Base-by-base conservation (phyloP, 2,329 filamentous ascomycete species). In the Apiospora phragmitis region DNA sequence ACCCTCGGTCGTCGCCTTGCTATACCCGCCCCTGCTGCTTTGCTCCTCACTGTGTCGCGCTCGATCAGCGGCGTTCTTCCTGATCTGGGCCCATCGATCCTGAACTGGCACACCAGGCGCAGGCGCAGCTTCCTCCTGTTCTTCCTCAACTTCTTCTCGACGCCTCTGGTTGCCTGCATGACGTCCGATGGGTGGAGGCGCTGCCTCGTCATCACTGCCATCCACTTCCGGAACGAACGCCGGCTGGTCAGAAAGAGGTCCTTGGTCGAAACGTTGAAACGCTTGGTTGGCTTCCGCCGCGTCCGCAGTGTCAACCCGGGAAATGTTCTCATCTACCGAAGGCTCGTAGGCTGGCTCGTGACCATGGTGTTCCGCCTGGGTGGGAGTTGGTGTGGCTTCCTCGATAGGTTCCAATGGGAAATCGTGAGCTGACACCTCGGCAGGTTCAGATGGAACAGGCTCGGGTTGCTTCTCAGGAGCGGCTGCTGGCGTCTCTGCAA, bases 21-120 rank as follows among this genome's bases (percentile, higher is more conserved):
- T 88, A 75, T 89, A 85, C 59, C 84, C 88, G 59, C 84, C 88
- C 62, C 86, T 86, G 49, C 86, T 86, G 74, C 84, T 84, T 73
- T 90, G 88, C 76, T 93, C 90, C 75, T 94, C 92, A 69, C 88
- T 90, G 59, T 89, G 85, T 72, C 90, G 87, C 8, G 89, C 85
- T 45, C 94, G 89, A 72, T 96, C 92, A 4, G 94, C 94, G 14
- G 96, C 96, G 77, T 98, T 98, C 86, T 95, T 95, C 74, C 95
- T 90, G 75, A 98, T 98, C 81, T 97, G 94, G 0, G 95, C 95
- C 96, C 96, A 99, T 69, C 95, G 91, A 79, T 98, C 95, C 74
- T 92, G 87, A 42, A 84, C 83, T 4, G 85, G 84, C 9, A 80
- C 73, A 0, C 74, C 69, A 29, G 79, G 77, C 3, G 79, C 76